These are phyloP conservation scores for Huntiella bhutanensis DNA, from an alignment of 2,329 filamentous ascomycete genomes.

Conservation along the genomic window DNA sequence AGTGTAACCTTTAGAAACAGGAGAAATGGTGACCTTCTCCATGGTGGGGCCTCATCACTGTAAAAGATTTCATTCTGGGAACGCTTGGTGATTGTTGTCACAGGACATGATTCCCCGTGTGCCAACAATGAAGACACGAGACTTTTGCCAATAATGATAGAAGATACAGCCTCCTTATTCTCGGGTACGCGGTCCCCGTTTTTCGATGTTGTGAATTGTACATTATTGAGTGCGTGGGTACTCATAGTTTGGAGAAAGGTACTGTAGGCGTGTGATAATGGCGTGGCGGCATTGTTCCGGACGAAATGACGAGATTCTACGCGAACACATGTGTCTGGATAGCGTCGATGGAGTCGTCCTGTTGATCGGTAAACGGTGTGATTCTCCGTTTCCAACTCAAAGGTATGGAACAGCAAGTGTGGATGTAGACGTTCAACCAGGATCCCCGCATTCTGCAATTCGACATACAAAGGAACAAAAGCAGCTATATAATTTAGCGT, in stretches of 20 bases:
- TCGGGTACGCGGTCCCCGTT: conserved; percentile 21
- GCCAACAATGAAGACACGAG: conserved; percentile 22
- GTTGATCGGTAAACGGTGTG: too few species aligned
- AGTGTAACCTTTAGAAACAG: conserved; percentile 33
- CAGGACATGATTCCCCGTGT: conserved; percentile 16
- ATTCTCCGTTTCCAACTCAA: too few species aligned
- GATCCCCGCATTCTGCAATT: too few species aligned
- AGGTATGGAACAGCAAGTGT: too few species aligned
- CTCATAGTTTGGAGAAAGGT: conserved; percentile 17
- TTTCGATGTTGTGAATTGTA: conserved; percentile 18
- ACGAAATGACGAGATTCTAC: too few species aligned
- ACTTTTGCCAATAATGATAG: conserved; percentile 32
- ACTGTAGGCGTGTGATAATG: too few species aligned
- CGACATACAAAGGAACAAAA: too few species aligned
- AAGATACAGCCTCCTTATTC: conserved; percentile 29
- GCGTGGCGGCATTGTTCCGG: too few species aligned
- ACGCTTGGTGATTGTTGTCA: conserved; percentile 25
- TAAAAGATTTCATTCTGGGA: conserved; percentile 36
- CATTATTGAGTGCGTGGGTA: conserved; percentile 13
- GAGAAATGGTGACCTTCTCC: conserved; percentile 35
- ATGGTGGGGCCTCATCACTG: conserved; percentile 19
- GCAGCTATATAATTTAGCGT: too few species aligned
- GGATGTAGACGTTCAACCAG: too few species aligned
- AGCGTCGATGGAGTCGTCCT: too few species aligned
- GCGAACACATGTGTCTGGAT: too few species aligned